Conservation (phyloP, 345 rosid species). For the Gossypium sturtianum region DNA sequence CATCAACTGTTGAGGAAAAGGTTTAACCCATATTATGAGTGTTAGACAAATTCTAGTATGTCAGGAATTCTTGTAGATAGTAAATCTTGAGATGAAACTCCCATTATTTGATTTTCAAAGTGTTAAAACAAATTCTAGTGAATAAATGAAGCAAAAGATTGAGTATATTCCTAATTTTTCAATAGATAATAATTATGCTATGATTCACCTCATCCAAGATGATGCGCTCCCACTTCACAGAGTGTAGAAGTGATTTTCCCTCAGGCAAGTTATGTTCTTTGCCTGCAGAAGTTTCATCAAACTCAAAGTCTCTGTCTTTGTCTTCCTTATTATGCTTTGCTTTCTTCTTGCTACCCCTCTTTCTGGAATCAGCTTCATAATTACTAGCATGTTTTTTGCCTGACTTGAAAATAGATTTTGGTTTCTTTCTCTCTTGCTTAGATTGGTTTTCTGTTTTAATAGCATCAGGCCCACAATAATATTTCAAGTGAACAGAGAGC, state of each 20-base stretch:
- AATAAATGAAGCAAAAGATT: not conserved
- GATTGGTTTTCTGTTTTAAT: conserved; percentile 69
- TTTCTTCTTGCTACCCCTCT: conserved; percentile 22
- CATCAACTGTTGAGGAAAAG: not conserved
- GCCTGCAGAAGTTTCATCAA: conserved; percentile 9
- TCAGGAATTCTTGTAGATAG: not conserved
- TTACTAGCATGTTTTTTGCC: not conserved
- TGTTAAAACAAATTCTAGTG: not conserved
- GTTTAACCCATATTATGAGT: not conserved
- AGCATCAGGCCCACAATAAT: conserved; percentile 81
- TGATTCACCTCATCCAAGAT: conserved; percentile 80
- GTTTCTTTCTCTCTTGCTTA: conserved; percentile 68
- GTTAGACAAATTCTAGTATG: not conserved
- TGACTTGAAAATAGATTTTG: conserved; percentile 15
- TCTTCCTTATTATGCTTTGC: conserved; percentile 19
- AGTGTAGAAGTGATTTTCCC: conserved; percentile 62
- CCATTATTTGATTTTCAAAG: not conserved
- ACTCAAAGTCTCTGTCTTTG: conserved; percentile 5
- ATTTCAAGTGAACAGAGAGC: conserved; percentile 49
- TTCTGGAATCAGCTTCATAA: conserved; percentile 22
- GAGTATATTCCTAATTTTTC: not conserved
- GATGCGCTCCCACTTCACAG: conserved; percentile 78
- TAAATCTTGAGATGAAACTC: not conserved
- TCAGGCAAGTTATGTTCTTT: conserved; percentile 17
- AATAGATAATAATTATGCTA: not conserved